Percentiles rank a stretch among this genome's conserved stretches.
Conservation (phyloP, 192 early-diverging fungal species). For the Backusella macrospora region DNA sequence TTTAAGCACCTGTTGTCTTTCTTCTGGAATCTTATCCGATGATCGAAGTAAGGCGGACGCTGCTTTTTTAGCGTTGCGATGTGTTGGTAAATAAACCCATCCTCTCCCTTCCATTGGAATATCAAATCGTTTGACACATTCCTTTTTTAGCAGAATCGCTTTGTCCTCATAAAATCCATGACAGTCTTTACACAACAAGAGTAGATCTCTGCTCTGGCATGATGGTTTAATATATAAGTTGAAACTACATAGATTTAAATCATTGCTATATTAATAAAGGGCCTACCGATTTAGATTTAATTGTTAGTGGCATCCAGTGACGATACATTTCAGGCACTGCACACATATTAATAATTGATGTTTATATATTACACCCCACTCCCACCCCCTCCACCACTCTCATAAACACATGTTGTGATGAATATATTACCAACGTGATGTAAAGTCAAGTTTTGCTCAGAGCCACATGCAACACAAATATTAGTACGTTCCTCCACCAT, state of each 20-base stretch:
- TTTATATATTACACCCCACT: too few relatives aligned
- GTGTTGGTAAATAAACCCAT: constrained; percentile 27
- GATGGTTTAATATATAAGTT: not conserved
- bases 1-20: constrained; percentile 4
- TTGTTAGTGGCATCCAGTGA: constrained; percentile 37
- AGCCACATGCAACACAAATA: constrained; percentile 40
- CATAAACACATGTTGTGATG: not conserved
- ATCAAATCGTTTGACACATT: constrained; percentile 24
- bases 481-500: constrained; percentile 41
- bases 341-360: not conserved
- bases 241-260: not conserved
- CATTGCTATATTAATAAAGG: not conserved
- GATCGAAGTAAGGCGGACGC: constrained; percentile 32
- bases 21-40: constrained; percentile 23
- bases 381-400: too few relatives aligned
- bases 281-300: constrained; percentile 46
- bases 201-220: constrained; percentile 39
- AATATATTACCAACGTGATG: constrained; percentile 41
- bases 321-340: constrained; percentile 48
- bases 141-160: constrained; percentile 33
- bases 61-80: constrained; percentile 31
- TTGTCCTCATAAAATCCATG: constrained; percentile 35
- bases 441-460: constrained; percentile 24
- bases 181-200: constrained; percentile 39
- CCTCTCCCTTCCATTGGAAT: constrained; percentile 38